These are phyloP conservation scores for Xylaria multiplex DNA, from an alignment of 2,329 filamentous ascomycete species.

Conservation along the genomic window DNA sequence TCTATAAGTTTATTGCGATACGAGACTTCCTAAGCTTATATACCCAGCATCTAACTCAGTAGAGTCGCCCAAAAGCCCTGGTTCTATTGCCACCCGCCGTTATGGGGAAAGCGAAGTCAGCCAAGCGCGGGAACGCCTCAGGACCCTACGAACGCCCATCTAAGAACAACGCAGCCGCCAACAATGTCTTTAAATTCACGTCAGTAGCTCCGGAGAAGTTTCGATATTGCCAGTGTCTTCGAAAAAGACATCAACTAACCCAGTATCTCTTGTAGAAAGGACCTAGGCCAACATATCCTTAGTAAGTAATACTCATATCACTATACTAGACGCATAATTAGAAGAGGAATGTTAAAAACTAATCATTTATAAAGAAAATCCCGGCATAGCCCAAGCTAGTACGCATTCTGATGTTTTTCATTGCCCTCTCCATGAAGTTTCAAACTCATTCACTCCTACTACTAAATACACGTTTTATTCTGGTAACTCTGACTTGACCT, in stretches of 20 bases:
- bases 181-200: slow-evolving; percentile 96
- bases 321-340: too few relatives aligned
- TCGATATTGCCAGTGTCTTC: not conserved
- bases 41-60: not conserved
- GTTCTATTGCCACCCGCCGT: slow-evolving; percentile 5
- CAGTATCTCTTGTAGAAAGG: slow-evolving; percentile 44
- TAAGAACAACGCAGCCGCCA: slow-evolving; percentile 56
- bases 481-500: slow-evolving; percentile 67
- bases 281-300: slow-evolving; percentile 87
- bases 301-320: slow-evolving; percentile 50
- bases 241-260: slow-evolving; percentile 8
- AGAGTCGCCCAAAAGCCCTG: slow-evolving; percentile 33
- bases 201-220: slow-evolving; percentile 1
- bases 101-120: slow-evolving; percentile 55
- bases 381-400: slow-evolving; percentile 38
- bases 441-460: not conserved
- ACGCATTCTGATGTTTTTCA: not conserved
- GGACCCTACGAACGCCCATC: slow-evolving; percentile 56
- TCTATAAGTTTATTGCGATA: not conserved
- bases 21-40: not conserved
- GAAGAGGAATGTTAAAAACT: too few relatives aligned
- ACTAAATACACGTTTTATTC: not conserved
- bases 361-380: slow-evolving; percentile 20
- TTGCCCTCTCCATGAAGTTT: not conserved
- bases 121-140: slow-evolving; percentile 50